Base-by-base conservation (phyloP, 371 early-diverging fungal genomes). In the Rhizopus sp. region DNA sequence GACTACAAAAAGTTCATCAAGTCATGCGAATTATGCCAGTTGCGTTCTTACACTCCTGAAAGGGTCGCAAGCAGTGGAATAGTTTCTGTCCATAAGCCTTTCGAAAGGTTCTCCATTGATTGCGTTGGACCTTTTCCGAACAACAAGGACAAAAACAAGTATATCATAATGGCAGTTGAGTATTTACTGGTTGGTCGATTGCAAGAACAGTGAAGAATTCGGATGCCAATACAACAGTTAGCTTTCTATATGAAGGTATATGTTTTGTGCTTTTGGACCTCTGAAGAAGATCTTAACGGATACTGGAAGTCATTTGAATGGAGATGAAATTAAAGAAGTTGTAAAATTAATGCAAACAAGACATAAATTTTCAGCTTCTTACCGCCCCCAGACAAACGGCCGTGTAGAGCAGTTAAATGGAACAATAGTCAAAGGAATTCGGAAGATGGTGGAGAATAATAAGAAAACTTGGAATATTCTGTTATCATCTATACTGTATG, bases 121-220 rank as follows among this genome's bases (percentile, higher is more conserved):
- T 69, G 69, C 33, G 62, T 83, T 37, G 77, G 77, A 12, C 66
- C 53, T 0, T 55, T 75, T 10, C 68, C 66, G 0, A 34, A 37
- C 5, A 65, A 68, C 0, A 15, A 46, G 7, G 4, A 40, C 0
- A 68, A 66, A 1, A 78, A 80, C 53, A 61, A 38, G 3, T 78
- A 64, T 64, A 75, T 84, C 5, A 30, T 81, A 0, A 63, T 70
- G 0, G 80, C 77, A 5, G 68, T 77, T 34, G 84, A 84, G 39
- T 55, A 71, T 53, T 61, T 0, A 76, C 77, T 0, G 62, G 63
- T 40, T 80, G 80, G 78, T 63, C 70, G 0, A 49, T 75, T 9
- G 77, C 79, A 0, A 54, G n/a, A 15, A 73, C 80, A 4, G 16
- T 76, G n/a, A 60, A 56, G 4, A 48, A 52, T 7, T 63, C 69